Evolutionary conservation across 2,329 filamentous ascomycete species (phyloP).

Genomic region (Sporothrix variecibatus): DNA sequence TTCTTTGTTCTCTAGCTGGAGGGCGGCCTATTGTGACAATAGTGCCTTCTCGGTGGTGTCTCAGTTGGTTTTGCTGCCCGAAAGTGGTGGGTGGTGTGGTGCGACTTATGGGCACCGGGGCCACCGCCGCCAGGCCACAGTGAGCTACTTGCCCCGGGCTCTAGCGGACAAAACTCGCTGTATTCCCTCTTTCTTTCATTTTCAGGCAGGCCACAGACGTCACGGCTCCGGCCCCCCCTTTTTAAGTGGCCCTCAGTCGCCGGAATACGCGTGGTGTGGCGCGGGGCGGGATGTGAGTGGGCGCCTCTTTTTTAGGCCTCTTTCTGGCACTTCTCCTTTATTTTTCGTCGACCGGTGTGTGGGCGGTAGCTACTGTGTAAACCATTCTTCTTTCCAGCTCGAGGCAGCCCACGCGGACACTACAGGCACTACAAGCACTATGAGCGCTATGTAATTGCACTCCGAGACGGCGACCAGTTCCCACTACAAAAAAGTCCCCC

Average conservation of each 20-base stretch:
- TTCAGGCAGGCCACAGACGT: not conserved
- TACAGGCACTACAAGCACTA: not conserved
- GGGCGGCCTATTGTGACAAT: not conserved
- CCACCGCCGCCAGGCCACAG: not conserved
- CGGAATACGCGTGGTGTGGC: not conserved
- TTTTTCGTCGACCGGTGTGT: not conserved
- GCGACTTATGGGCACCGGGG: not conserved
- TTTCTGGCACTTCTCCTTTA: not conserved
- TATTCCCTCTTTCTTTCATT: not conserved
- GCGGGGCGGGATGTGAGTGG: not conserved
- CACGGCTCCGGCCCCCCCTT: not conserved
- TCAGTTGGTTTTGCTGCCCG: not conserved
- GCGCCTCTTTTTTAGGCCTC: not conserved
- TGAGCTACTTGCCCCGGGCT: not conserved
- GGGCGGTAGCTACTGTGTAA: constrained; percentile 6
- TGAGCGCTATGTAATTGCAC: not conserved
- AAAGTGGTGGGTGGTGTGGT: not conserved
- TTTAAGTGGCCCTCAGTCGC: constrained; percentile 1
- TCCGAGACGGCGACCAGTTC: not conserved
- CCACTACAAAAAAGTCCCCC: not conserved
- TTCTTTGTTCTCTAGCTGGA: constrained; percentile 14
- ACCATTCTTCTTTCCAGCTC: not conserved
- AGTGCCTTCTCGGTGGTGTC: not conserved
- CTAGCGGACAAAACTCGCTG: not conserved
- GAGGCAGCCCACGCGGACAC: not conserved